phyloP scores from a whole-genome alignment of 177 flowering plant species.

The Vitis hybrid region DNA sequence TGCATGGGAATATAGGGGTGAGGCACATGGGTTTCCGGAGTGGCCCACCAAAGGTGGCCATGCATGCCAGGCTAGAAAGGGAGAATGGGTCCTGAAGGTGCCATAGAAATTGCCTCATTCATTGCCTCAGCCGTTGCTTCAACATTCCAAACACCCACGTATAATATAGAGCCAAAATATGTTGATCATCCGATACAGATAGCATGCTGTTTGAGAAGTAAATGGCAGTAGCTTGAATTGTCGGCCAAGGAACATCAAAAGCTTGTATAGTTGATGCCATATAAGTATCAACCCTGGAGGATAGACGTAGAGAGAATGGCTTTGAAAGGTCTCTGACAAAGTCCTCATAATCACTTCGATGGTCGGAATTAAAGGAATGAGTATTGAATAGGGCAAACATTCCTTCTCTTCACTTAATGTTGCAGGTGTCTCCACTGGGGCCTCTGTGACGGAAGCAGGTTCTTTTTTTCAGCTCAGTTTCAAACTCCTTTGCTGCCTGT shows the following conservation, averaged over 20 bases:
- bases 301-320: conserved; percentile 53
- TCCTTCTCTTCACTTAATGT: conserved; percentile 35
- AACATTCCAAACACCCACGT: conserved; percentile 49
- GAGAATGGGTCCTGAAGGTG: no score
- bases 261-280: conserved; percentile 87
- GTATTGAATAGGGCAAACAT: conserved; percentile 24
- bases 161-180: conserved; percentile 50
- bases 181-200: conserved; percentile 72
- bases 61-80: no score
- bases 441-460: conserved; percentile 33
- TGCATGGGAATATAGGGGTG: no score
- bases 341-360: conserved; percentile 81
- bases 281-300: conserved; percentile 63
- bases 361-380: conserved; percentile 68
- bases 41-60: no score
- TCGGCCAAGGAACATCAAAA: conserved; percentile 92
- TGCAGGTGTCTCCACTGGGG: conserved; percentile 30
- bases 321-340: conserved; percentile 71
- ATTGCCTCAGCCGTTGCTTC: no score
- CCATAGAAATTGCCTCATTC: no score
- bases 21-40: no score
- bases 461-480: conserved; percentile 67
- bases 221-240: conserved; percentile 91
- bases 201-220: conserved; percentile 73
- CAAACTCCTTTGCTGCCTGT: conserved; percentile 84